phyloP scores from a whole-genome alignment of 1,139 yeast species.

The Eremothecium cymbalariae region DNA sequence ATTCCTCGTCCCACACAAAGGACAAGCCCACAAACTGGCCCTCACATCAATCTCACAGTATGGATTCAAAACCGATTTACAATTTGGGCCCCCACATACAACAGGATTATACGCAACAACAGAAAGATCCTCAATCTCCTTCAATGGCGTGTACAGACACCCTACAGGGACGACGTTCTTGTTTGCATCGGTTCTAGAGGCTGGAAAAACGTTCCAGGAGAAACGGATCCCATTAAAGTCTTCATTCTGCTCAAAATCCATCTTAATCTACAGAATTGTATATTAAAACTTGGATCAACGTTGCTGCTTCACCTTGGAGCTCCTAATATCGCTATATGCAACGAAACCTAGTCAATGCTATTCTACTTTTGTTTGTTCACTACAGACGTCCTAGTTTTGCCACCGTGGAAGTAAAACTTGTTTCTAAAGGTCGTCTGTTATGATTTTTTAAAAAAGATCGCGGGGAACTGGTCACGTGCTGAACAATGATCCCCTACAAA shows the following conservation, averaged over 20 bases:
- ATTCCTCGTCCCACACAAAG: conserved; percentile 73
- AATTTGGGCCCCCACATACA: conserved; percentile 66
- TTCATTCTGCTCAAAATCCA: conserved; percentile 79
- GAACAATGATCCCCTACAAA: no score
- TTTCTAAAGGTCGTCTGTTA: no score
- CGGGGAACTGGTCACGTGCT: no score
- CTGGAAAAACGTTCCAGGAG: conserved; percentile 87
- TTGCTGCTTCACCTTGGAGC: no score
- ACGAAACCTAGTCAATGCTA: no score
- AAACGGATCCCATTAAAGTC: conserved; percentile 84
- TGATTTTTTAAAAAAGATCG: no score
- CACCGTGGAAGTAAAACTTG: conserved; percentile 9
- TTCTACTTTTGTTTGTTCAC: no score
- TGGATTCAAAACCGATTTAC: conserved; percentile 85
- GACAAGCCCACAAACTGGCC: conserved; percentile 85
- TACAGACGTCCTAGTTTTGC: no score
- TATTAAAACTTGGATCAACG: no score
- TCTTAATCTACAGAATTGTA: no score
- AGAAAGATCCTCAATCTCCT: conserved; percentile 69
- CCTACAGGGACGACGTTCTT: conserved; percentile 94
- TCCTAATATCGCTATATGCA: no score
- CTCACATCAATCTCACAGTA: conserved; percentile 77
- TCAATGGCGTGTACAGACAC: conserved; percentile 86
- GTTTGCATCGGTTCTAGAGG: conserved; percentile 82
- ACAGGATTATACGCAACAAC: conserved; percentile 87